These are phyloP conservation scores for Komagataella ulmi DNA, from an alignment of 805 yeast species.

Conservation along the genomic window DNA sequence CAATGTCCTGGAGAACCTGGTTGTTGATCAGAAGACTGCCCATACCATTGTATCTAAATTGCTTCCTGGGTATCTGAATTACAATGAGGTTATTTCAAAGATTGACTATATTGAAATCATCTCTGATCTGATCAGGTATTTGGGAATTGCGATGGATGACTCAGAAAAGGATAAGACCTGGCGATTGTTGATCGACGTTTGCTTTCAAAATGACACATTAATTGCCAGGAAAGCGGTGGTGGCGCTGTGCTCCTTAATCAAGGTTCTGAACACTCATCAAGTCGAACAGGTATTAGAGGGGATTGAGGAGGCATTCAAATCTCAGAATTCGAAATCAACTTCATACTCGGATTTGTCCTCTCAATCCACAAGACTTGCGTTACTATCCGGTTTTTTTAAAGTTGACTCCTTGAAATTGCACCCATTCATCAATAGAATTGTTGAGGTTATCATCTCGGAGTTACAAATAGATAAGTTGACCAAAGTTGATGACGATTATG, in stretches of 20 bases:
- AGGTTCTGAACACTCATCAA: constrained; percentile 10
- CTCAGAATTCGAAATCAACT: background rate
- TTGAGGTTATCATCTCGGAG: background rate
- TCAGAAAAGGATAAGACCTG: constrained; percentile 11
- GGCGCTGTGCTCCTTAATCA: constrained; percentile 22
- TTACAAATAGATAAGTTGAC: constrained; percentile 7
- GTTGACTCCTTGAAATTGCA: background rate
- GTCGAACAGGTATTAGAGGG: constrained; percentile 9
- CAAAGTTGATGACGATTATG: constrained; percentile 9
- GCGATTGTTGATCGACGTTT: constrained; percentile 18
- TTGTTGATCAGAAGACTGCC: constrained; percentile 10
- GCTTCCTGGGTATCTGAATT: constrained; percentile 23
- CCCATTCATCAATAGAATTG: background rate
- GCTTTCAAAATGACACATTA: constrained; percentile 27
- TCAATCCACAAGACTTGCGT: background rate
- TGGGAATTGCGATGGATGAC: constrained; percentile 17
- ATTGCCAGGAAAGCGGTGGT: constrained; percentile 29
- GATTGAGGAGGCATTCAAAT: background rate
- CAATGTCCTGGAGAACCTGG: constrained; percentile 22
- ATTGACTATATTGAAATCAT: constrained; percentile 52
- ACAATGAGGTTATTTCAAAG: constrained; percentile 9
- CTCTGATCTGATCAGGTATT: constrained; percentile 36
- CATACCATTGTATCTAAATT: constrained; percentile 20
- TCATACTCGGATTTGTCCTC: background rate
- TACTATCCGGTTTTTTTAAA: background rate